Percentiles rank a stretch among this genome's conserved stretches.
phyloP scores from a whole-genome alignment of 768 basidiomycete genomes.

The Pleurotus eryngii region DNA sequence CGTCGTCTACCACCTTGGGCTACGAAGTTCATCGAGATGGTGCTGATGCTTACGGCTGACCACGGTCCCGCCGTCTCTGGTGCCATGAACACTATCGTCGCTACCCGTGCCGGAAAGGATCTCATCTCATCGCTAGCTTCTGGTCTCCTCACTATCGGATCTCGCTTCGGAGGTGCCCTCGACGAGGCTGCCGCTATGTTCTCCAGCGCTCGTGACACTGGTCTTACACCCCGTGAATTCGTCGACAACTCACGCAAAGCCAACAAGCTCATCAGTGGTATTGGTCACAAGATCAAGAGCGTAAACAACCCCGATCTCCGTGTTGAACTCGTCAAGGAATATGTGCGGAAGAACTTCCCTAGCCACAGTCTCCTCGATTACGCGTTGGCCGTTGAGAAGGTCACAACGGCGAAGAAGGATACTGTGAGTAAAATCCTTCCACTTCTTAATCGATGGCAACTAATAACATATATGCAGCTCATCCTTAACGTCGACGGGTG shows the following conservation, averaged over 20 bases:
- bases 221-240: conserved; percentile 96
- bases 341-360: conserved; percentile 94
- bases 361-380: conserved; percentile 90
- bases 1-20: conserved; percentile 89
- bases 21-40: conserved; percentile 99
- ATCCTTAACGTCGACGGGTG: conserved; percentile 97
- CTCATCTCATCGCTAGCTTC: conserved; percentile 94
- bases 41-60: conserved; percentile 97
- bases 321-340: conserved; percentile 94
- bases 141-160: conserved; percentile 96
- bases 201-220: conserved; percentile 85
- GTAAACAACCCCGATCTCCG: conserved; percentile 94
- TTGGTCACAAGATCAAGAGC: conserved; percentile 99
- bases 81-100: conserved; percentile 99
- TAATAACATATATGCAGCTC: conserved; percentile 39
- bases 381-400: conserved; percentile 95
- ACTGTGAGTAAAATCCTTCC: conserved; percentile 47
- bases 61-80: conserved; percentile 97
- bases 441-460: not conserved
- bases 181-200: conserved; percentile 98
- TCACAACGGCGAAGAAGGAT: conserved; percentile 97
- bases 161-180: conserved; percentile 97
- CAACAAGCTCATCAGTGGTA: conserved; percentile 96
- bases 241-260: conserved; percentile 91
- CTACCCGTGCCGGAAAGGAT: conserved; percentile 98